Evolutionary conservation across 805 yeast genomes (phyloP).

Genomic region (Jamesozyma rosinii): DNA sequence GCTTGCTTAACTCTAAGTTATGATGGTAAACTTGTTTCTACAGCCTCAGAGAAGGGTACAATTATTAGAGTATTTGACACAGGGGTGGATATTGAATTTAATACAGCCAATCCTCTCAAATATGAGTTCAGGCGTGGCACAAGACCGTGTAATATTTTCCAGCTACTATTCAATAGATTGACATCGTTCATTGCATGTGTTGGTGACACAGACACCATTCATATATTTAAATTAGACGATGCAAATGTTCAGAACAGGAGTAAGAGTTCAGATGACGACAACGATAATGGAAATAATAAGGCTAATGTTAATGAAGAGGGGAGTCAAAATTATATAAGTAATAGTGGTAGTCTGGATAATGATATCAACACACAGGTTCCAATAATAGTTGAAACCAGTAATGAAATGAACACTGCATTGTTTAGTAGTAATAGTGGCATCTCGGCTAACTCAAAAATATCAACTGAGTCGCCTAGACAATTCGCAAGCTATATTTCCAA

Average conservation of each 20-base stretch:
- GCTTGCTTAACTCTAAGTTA: constrained; percentile 37
- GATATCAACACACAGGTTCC: neutral
- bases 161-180: constrained; percentile 56
- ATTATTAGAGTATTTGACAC: constrained; percentile 53
- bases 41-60: constrained; percentile 66
- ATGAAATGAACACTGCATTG: neutral
- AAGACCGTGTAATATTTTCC: constrained; percentile 62
- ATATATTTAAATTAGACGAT: constrained; percentile 54
- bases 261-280: neutral
- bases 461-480: constrained; percentile 15
- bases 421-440: neutral
- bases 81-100: constrained; percentile 38
- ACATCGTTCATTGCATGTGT: constrained; percentile 66
- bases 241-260: constrained; percentile 29
- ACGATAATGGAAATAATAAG: neutral
- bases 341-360: neutral
- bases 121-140: constrained; percentile 65
- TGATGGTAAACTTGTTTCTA: constrained; percentile 53
- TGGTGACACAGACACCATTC: constrained; percentile 83
- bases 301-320: too few relatives aligned
- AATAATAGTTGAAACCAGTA: neutral
- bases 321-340: neutral
- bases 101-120: constrained; percentile 14
- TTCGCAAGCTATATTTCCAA: constrained; percentile 20
- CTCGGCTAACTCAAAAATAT: neutral